Evolutionary conservation across 2,329 filamentous ascomycete genomes (phyloP).

Genomic region (Xylariaceae sp.): DNA sequence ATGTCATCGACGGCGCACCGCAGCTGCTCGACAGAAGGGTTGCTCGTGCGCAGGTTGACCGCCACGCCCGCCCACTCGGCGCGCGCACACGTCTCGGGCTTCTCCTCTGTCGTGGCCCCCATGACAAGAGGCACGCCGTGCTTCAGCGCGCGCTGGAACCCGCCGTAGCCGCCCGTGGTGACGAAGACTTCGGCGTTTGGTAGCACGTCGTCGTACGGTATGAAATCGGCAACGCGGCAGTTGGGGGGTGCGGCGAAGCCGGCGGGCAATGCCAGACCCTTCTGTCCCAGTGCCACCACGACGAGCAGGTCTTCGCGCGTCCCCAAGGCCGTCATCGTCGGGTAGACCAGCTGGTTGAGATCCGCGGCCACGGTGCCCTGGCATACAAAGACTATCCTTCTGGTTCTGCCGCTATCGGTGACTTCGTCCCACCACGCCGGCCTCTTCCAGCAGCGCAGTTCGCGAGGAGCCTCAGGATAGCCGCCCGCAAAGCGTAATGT

Average conservation of each 20-base stretch:
- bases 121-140: slow-evolving; percentile 12
- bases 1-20: slow-evolving; percentile 6
- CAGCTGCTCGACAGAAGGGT: slow-evolving; percentile 13
- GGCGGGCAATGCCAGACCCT: slow-evolving; percentile 20
- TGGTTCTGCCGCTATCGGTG: too few relatives aligned
- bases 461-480: slow-evolving; percentile 26
- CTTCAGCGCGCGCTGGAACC: slow-evolving; percentile 28
- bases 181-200: slow-evolving; percentile 28
- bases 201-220: slow-evolving; percentile 40
- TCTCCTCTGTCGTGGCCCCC: slow-evolving; percentile 11
- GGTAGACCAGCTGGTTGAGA: slow-evolving; percentile 34
- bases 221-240: slow-evolving; percentile 35
- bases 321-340: slow-evolving; percentile 35
- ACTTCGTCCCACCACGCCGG: slow-evolving; percentile 41
- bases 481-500: slow-evolving; percentile 37
- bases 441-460: slow-evolving; percentile 20
- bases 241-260: slow-evolving; percentile 28
- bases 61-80: slow-evolving; percentile 37
- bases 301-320: slow-evolving; percentile 32
- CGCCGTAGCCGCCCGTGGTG: slow-evolving; percentile 12
- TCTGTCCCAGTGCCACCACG: slow-evolving; percentile 25
- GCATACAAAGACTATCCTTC: too few relatives aligned
- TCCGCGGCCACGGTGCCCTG: slow-evolving; percentile 38
- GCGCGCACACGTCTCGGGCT: slow-evolving; percentile 30
- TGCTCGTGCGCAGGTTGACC: slow-evolving; percentile 33